phyloP scores from a whole-genome alignment of 768 basidiomycete genomes.

The Trametes elegans region DNA sequence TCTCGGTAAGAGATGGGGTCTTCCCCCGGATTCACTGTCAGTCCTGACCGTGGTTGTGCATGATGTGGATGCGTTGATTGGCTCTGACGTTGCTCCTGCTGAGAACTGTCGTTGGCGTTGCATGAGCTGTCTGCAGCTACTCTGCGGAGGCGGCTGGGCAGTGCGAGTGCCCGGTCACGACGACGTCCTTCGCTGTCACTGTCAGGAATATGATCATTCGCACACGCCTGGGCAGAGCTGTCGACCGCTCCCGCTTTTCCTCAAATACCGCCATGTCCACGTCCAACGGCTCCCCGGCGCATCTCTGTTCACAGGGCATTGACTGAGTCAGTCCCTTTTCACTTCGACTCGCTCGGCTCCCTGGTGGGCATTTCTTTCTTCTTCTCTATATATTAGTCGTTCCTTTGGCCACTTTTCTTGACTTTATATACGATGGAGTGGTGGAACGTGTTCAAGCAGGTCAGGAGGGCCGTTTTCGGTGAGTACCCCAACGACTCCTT shows the following conservation, averaged over 20 bases:
- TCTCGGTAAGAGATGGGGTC: no score
- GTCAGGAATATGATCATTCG: conserved; percentile 2
- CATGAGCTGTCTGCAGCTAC: no score
- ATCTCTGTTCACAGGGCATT: conserved; percentile 25
- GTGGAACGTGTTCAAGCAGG: conserved; percentile 25
- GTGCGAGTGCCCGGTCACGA: background rate
- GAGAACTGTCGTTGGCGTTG: no score
- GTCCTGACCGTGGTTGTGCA: no score
- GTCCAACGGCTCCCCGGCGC: background rate
- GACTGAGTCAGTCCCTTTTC: conserved; percentile 30
- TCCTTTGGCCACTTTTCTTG: conserved; percentile 7
- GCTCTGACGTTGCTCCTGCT: no score
- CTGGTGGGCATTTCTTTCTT: conserved; percentile 25
- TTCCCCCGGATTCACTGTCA: no score
- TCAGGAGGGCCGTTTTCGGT: conserved; percentile 25
- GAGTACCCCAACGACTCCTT: background rate
- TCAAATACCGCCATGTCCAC: conserved; percentile 16
- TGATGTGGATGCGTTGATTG: no score
- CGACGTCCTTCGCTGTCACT: conserved; percentile 18
- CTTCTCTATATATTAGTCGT: conserved; percentile 5
- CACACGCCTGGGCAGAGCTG: conserved; percentile 4
- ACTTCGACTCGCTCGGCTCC: conserved; percentile 26
- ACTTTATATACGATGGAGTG: conserved; percentile 24
- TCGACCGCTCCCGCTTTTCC: conserved; percentile 3
- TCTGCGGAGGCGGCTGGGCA: no score